Conservation (phyloP, 768 basidiomycete species). For the Termitomyces sp. region DNA sequence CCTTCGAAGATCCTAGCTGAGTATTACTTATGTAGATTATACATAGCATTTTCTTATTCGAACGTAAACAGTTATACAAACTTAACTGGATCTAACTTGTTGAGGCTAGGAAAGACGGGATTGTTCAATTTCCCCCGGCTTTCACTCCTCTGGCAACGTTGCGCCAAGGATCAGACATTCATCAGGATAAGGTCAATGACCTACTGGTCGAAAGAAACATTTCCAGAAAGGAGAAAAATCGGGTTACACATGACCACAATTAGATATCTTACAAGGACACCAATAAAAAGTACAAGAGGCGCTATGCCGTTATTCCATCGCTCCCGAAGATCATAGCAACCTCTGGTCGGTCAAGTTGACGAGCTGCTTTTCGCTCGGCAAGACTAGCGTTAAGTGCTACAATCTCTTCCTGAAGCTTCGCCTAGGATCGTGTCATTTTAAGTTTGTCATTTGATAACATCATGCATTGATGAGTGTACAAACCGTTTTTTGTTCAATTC, state of each 20-base stretch:
- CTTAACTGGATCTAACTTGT: no score
- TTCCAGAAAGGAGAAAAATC: background rate
- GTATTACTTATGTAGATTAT: no score
- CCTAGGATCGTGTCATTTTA: conserved; percentile 27
- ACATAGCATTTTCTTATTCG: no score
- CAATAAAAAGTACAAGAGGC: background rate
- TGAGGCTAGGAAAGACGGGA: no score
- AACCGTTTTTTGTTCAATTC: conserved; percentile 56
- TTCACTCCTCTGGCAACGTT: no score
- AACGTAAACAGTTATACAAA: no score
- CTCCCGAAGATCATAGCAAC: conserved; percentile 5
- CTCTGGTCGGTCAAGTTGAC: conserved; percentile 12
- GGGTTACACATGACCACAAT: background rate
- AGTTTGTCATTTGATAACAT: background rate
- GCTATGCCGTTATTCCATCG: conserved; percentile 7
- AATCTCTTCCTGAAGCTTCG: conserved; percentile 57
- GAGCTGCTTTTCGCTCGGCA: conserved; percentile 37
- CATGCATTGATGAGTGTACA: conserved; percentile 18
- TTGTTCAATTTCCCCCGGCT: no score
- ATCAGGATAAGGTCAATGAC: background rate
- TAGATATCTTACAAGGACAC: background rate
- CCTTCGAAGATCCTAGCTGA: no score
- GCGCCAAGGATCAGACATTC: no score
- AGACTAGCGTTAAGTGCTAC: conserved; percentile 49
- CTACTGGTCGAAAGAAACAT: background rate